Base-by-base conservation (phyloP, 164 flowering plant genomes). In the Dillenia turbinata region DNA sequence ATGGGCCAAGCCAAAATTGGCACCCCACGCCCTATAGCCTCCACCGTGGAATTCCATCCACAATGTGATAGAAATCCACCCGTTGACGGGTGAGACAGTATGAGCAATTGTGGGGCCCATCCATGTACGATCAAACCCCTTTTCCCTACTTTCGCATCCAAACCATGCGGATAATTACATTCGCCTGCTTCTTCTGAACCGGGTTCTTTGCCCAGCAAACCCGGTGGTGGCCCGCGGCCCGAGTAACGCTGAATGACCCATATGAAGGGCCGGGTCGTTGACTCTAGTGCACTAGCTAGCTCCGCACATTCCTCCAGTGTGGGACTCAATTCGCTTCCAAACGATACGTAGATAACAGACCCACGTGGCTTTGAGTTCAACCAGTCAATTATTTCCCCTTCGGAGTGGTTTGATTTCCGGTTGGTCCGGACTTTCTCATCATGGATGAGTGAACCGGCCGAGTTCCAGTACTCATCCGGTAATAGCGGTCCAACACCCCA, bases 41-140 rank as follows among this genome's bases (percentile, higher is more conserved):
- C 93, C 54, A 77, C 62, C 0, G 79, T 80, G 1, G 94, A 88
- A 62, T 87, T 87, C 93, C 90, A 87, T 9, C 93, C 90, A 48
- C 90, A 83, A 47, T 87, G 93, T 1, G 88, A 68, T 51, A 87
- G 8, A 63, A 85, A 85, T 12, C 81, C 86, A 0, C 75, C 88
- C 8, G 78, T 79, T 0, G 91, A 81, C 15, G 80, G 77, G 62
- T 88, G 95, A 72, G 85, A 82, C 73, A 88, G 67, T 24, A 86
- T 86, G 71, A 77, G 17, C 62, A 86, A 54, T 62, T 88, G 91
- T 16, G 95, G 95, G 2, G 89, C 91, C 95, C 95, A 88, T 11
- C 91, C 95, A 0, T 48, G 62, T 51, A 87, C 75, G 10, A 80
- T 66, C 75, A 87, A 44, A 15, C 92, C 92, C 44, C 81, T 78